Conservation (phyloP, 192 early-diverging fungal genomes). For the Coemansia sp. region DNA sequence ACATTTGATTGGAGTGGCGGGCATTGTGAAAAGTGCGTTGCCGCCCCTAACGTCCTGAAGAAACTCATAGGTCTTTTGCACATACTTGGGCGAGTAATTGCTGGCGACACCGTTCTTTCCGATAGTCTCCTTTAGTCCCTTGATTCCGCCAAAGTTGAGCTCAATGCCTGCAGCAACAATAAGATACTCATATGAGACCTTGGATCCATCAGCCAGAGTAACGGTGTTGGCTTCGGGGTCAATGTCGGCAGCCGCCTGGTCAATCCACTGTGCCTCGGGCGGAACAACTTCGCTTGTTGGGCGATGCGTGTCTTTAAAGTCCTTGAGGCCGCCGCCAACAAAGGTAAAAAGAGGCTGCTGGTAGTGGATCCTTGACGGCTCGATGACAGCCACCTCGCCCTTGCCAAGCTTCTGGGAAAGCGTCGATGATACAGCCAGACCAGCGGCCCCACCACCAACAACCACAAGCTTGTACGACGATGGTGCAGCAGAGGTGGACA, state of each 20-base stretch:
- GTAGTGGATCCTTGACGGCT: slow-evolving; percentile 71
- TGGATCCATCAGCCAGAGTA: slow-evolving; percentile 63
- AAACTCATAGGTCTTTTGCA: slow-evolving; percentile 73
- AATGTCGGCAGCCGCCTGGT: slow-evolving; percentile 68
- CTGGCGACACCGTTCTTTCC: slow-evolving; percentile 82
- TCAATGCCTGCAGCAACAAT: slow-evolving; percentile 80
- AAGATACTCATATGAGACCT: slow-evolving; percentile 65
- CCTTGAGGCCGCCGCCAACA: slow-evolving; percentile 85
- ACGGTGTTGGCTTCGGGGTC: slow-evolving; percentile 71
- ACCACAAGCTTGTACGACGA: slow-evolving; percentile 56
- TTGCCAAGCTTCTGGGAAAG: slow-evolving; percentile 64
- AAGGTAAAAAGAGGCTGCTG: slow-evolving; percentile 92
- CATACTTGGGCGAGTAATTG: slow-evolving; percentile 77
- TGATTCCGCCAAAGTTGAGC: slow-evolving; percentile 74
- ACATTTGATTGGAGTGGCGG: slow-evolving; percentile 84
- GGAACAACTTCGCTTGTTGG: slow-evolving; percentile 73
- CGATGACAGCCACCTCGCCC: slow-evolving; percentile 71
- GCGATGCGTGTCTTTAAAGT: slow-evolving; percentile 66
- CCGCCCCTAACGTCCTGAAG: slow-evolving; percentile 60
- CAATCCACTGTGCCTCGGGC: slow-evolving; percentile 73
- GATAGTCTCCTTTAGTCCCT: slow-evolving; percentile 70
- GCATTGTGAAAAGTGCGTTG: slow-evolving; percentile 85
- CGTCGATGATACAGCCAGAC: slow-evolving; percentile 68
- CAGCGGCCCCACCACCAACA: slow-evolving; percentile 54
- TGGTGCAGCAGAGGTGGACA: slow-evolving; percentile 33